Percentiles rank a stretch among this genome's conserved stretches.
phyloP scores from a whole-genome alignment of 108 stramenopile species.

The Aurantiochytrium sp. region DNA sequence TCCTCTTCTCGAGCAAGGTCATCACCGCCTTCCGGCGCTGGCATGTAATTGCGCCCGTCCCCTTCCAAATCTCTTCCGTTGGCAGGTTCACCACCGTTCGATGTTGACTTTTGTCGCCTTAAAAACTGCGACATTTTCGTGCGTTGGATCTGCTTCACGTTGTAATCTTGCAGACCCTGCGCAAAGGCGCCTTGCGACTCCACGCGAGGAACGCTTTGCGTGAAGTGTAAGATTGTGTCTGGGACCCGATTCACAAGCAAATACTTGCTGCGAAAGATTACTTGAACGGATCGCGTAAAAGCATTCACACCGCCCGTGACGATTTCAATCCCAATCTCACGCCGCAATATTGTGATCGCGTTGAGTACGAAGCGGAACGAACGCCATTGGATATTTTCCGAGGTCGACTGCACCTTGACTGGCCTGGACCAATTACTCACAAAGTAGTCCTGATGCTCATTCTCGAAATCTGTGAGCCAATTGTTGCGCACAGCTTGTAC shows the following conservation, averaged over 20 bases:
- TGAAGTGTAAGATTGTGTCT: background rate
- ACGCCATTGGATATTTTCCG: background rate
- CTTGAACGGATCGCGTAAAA: background rate
- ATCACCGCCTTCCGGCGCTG: background rate
- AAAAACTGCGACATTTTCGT: background rate
- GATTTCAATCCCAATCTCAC: background rate
- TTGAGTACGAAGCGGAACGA: background rate
- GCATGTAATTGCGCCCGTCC: background rate
- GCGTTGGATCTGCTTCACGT: background rate
- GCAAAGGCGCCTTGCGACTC: background rate
- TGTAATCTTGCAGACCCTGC: background rate
- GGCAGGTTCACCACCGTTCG: background rate
- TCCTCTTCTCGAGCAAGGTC: background rate
- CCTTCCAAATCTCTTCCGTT: background rate
- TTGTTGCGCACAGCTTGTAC: background rate
- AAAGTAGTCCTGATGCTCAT: background rate
- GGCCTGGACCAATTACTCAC: background rate
- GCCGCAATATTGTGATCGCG: background rate
- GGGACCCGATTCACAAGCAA: background rate
- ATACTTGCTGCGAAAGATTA: background rate
- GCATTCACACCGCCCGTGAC: slow-evolving; percentile 3
- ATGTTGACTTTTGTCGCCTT: background rate
- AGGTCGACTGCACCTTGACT: background rate
- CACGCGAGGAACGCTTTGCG: background rate
- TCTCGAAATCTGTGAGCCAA: background rate